Percentiles rank a stretch among this genome's conserved stretches.
Evolutionary conservation across 345 rosid species (phyloP).

Genomic region (Populus simonii): DNA sequence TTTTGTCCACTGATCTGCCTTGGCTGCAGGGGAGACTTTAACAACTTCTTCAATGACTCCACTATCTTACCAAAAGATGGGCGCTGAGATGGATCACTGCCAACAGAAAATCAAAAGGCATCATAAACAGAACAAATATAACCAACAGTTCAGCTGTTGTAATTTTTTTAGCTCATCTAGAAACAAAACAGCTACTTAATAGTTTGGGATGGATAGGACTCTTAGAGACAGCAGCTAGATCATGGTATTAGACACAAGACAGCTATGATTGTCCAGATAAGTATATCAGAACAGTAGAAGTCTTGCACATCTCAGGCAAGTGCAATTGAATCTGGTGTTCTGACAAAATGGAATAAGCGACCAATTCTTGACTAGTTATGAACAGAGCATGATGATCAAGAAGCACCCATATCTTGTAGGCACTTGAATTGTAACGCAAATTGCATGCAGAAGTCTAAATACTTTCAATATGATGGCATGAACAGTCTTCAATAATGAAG

Average conservation of each 20-base stretch:
- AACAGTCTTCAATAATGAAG: not conserved
- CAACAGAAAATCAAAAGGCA: constrained; percentile 2
- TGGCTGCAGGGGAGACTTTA: constrained; percentile 68
- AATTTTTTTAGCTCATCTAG: not conserved
- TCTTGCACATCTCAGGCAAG: not conserved
- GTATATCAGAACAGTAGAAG: not conserved
- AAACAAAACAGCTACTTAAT: too few relatives aligned
- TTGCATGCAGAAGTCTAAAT: not conserved
- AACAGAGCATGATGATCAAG: too few relatives aligned
- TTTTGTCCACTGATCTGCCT: constrained; percentile 52
- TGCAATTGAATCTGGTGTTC: too few relatives aligned
- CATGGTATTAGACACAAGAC: not conserved
- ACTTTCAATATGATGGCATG: not conserved
- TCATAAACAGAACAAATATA: not conserved
- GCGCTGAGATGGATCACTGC: constrained; percentile 71
- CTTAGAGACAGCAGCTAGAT: not conserved
- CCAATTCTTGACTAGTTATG: too few relatives aligned
- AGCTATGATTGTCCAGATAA: too few relatives aligned
- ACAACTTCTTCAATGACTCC: constrained; percentile 64
- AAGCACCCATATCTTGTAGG: not conserved
- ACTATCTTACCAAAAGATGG: constrained; percentile 72
- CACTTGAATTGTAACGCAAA: not conserved
- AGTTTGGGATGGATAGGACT: not conserved
- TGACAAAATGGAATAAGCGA: too few relatives aligned
- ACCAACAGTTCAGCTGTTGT: not conserved